Percentiles rank a stretch among this genome's conserved stretches.
These are phyloP conservation scores for Nothopassalora personata DNA, from an alignment of 2,329 filamentous ascomycete species.

Conservation along the genomic window DNA sequence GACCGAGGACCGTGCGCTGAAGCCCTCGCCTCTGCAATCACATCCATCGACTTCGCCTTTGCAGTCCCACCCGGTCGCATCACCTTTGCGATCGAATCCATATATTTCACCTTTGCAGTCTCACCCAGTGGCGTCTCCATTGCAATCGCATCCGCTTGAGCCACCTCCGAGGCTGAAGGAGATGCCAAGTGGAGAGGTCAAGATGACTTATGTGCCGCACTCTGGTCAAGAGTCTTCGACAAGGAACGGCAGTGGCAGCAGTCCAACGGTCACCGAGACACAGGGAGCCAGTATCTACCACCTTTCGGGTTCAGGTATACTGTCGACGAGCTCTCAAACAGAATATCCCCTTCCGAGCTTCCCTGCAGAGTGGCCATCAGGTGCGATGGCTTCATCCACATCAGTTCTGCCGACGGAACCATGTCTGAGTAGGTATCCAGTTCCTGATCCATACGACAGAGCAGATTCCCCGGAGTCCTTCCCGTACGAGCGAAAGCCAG, in stretches of 20 bases:
- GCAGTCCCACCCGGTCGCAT: not conserved
- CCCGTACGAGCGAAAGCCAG: constrained; percentile 15
- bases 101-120: not conserved
- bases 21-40: not conserved
- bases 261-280: constrained; percentile 26
- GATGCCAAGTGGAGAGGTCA: constrained; percentile 11
- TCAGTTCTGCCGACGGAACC: constrained; percentile 14
- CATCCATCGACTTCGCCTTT: constrained; percentile 1
- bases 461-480: constrained; percentile 16
- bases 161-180: constrained; percentile 10
- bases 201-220: constrained; percentile 11
- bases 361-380: not conserved
- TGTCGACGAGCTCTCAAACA: constrained; percentile 3
- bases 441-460: constrained; percentile 14
- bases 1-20: not conserved
- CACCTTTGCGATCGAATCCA: not conserved
- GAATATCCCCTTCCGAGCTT: constrained; percentile 3
- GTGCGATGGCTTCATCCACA: constrained; percentile 8
- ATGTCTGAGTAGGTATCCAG: constrained; percentile 13
- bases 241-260: constrained; percentile 1
- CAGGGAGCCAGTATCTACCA: constrained; percentile 34
- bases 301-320: constrained; percentile 21
- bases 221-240: constrained; percentile 9
- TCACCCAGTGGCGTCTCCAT: not conserved
- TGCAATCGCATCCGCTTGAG: not conserved